Evolutionary conservation across 2,329 filamentous ascomycete species (phyloP), one percentile per base, ranked within the genome.

Genomic region (Dothiorella sarmentorum): DNA sequence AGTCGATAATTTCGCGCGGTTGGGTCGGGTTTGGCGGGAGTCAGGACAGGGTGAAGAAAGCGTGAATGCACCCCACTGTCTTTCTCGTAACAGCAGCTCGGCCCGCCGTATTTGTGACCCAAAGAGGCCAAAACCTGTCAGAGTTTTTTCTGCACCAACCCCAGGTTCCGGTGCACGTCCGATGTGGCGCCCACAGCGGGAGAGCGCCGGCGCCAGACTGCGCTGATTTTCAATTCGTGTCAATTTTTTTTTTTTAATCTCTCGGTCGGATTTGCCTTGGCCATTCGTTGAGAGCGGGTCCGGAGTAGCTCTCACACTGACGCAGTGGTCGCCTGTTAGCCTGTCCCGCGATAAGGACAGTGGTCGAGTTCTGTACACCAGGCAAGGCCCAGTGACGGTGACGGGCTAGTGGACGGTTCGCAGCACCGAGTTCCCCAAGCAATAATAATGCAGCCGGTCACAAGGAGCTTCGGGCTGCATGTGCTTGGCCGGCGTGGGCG

Each of bases 101-200:
- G 7, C 10, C 17, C 43, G 43, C 43, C 43, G 22, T 24, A 17
- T 52, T 20, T 29, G 47, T 20, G 10, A 24, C 20, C 18, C 47
- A 29, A n/a, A n/a, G n/a, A n/a, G n/a, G n/a, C n/a, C n/a, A n/a
- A n/a, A n/a, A n/a, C n/a, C 47, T 24, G 33, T 52, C 47, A 52
- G 47, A 52, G 47, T 52, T 52, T 52, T 52, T 20, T 15, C 9
- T 20, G 20, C 13, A 31, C 37, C 31, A 33, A 52, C 24, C 37
- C 47, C 37, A 31, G 47, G 47, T 31, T 26, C 47, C 10, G 47
- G 47, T 27, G 47, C 47, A 52, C 47, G 47, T 17, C 15, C 47
- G 33, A 9, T 18, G 29, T 7, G 31, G 47, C 13, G 47, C 31
- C 31, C 47, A 52, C 27, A n/a, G 44, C 44, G 44, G 44, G 29